phyloP scores from a whole-genome alignment of 1,284 basidiomycete genomes.

The Rhodotorula sp. region DNA sequence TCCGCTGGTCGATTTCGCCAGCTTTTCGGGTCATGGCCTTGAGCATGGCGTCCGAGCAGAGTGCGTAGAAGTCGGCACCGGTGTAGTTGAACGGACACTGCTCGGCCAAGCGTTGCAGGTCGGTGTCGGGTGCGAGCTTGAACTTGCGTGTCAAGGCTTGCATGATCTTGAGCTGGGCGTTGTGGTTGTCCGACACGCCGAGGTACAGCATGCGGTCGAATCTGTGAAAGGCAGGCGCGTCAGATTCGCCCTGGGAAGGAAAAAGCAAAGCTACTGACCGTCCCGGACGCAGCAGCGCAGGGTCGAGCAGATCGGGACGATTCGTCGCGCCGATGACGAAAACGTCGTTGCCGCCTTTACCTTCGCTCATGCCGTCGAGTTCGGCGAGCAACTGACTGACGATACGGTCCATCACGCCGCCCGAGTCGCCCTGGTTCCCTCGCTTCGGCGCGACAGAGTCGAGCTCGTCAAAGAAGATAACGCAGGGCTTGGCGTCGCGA shows the following conservation, averaged over 20 bases:
- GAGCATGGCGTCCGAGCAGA: slow-evolving; percentile 94
- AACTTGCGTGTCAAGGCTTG: slow-evolving; percentile 92
- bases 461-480: slow-evolving; percentile 55
- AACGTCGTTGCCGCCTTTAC: slow-evolving; percentile 49
- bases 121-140: slow-evolving; percentile 68
- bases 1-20: slow-evolving; percentile 67
- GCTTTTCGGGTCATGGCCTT: slow-evolving; percentile 92
- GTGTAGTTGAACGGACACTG: slow-evolving; percentile 90
- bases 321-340: slow-evolving; percentile 55
- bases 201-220: slow-evolving; percentile 98
- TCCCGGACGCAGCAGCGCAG: slow-evolving; percentile 52
- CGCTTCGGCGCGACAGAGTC: slow-evolving; percentile 54
- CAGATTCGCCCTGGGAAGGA: no score
- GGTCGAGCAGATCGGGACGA: slow-evolving; percentile 53
- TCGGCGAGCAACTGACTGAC: slow-evolving; percentile 53
- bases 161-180: slow-evolving; percentile 81
- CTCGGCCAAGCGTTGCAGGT: slow-evolving; percentile 67
- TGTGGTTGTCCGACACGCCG: slow-evolving; percentile 83
- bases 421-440: slow-evolving; percentile 54
- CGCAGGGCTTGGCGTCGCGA: slow-evolving; percentile 53
- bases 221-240: no score
- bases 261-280: slow-evolving; percentile 33
- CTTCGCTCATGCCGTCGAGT: slow-evolving; percentile 53
- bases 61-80: slow-evolving; percentile 95
- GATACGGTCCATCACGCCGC: slow-evolving; percentile 55